phyloP scores from a whole-genome alignment of 257 asterid species.

The Linderniella brevidens region DNA sequence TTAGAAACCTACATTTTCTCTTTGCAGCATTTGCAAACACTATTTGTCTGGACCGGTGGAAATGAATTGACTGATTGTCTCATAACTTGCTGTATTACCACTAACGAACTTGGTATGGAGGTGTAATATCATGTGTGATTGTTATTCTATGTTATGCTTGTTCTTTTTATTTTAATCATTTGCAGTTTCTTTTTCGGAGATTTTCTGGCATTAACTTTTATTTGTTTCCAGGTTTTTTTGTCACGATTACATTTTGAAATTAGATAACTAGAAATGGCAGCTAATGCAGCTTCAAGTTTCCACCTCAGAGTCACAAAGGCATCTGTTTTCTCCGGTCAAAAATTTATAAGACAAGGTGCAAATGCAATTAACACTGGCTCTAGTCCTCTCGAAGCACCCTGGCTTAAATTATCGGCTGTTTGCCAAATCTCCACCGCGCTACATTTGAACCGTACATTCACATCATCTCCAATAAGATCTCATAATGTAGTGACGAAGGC shows the following conservation, averaged over 20 bases:
- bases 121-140: too few species aligned
- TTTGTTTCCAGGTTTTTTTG: too few species aligned
- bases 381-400: constrained; percentile 16
- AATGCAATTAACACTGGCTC: constrained; percentile 17
- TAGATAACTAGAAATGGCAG: constrained; percentile 35
- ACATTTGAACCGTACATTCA: constrained; percentile 24
- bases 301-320: constrained; percentile 42
- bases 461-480: constrained; percentile 29
- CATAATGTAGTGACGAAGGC: constrained; percentile 34
- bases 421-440: constrained; percentile 33
- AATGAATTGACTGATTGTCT: too few species aligned
- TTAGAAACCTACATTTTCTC: too few species aligned
- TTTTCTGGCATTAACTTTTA: too few species aligned
- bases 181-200: too few species aligned
- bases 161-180: too few species aligned
- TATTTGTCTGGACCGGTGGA: too few species aligned
- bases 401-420: constrained; percentile 39
- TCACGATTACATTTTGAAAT: background rate
- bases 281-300: constrained; percentile 43
- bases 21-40: too few species aligned
- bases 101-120: too few species aligned
- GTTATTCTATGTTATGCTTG: too few species aligned
- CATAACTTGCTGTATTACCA: too few species aligned
- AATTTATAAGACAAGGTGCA: constrained; percentile 15
- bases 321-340: constrained; percentile 27